A percentile compares a stretch with the other conserved stretches of the same genome.
Evolutionary conservation across 1,139 yeast species (phyloP).

Genomic region (Blastobotrys proliferans): DNA sequence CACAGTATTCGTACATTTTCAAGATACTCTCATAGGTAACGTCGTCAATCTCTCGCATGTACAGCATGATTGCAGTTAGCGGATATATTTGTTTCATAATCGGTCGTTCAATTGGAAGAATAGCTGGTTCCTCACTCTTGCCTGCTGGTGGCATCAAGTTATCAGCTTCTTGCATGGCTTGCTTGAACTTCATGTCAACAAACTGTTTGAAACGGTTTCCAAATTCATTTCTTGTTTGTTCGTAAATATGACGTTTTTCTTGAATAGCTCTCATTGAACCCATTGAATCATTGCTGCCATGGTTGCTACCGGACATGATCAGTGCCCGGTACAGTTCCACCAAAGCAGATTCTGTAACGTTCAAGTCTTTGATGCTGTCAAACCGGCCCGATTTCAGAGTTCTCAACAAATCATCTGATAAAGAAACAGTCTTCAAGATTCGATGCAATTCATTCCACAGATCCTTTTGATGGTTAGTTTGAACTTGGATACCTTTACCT

Average conservation of each 20-base stretch:
- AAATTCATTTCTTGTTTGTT: constrained; percentile 52
- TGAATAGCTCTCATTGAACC: constrained; percentile 70
- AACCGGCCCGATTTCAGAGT: constrained; percentile 48
- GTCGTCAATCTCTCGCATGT: constrained; percentile 53
- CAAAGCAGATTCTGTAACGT: constrained; percentile 54
- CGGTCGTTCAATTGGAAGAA: constrained; percentile 20
- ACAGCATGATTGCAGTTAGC: constrained; percentile 60
- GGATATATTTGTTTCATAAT: constrained; percentile 38
- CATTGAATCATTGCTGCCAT: constrained; percentile 43
- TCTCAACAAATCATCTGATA: constrained; percentile 53
- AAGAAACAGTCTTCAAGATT: constrained; percentile 64
- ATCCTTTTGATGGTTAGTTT: constrained; percentile 72
- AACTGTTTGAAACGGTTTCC: constrained; percentile 46
- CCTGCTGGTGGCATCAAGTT: constrained; percentile 5
- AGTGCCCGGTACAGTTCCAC: constrained; percentile 59
- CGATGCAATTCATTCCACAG: constrained; percentile 65
- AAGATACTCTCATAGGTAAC: constrained; percentile 41
- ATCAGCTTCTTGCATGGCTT: constrained; percentile 24
- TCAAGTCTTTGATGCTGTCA: constrained; percentile 45
- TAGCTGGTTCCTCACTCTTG: constrained; percentile 19
- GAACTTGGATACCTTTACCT: constrained; percentile 79
- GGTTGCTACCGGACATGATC: constrained; percentile 24
- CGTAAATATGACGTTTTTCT: constrained; percentile 63
- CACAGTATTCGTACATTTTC: constrained; percentile 28
- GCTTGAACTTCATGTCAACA: constrained; percentile 43